Base-by-base conservation (phyloP, 2,329 filamentous ascomycete species). In the Calonectria leucothoes region DNA sequence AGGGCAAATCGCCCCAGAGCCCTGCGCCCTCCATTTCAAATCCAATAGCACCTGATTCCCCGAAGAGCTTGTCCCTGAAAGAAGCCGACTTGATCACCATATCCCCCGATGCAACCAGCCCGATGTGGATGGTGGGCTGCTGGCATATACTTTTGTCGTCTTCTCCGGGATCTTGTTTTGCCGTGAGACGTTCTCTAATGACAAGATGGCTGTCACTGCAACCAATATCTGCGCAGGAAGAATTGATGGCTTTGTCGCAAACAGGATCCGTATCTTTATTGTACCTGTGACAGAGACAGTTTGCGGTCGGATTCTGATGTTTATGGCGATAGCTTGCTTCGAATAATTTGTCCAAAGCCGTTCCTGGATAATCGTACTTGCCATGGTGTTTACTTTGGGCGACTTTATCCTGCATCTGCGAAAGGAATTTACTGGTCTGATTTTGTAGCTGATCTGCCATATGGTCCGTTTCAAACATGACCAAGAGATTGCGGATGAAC, bases 81-180 rank as follows among this genome's bases (percentile, higher is more conserved):
- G 20, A 20, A 15, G 55, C 69, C 5, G 82, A 83, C 59, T 85
- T 86, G 70, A 88, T 84, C 1, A 88, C 84, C 2, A 78, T 80
- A 74, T 70, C 57, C 11, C 67, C 67, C 1, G 67, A 70, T 3
- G 55, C 67, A 31, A 69, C 20, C 14, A 48, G 66, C 0, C 86
- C 86, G 31, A 87, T 77, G 65, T 86, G 83, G 0, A 87, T 68
- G 6, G 37, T 33, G 5, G 76, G 77, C 8, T 67, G 33, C 25
- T 52, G 49, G 23, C 14, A 27, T 15, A 23, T 42, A 10, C 23
- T 79, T 42, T 81, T 79, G 14, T 81, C 69, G 0, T 75, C 65
- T 10, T 82, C 71, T 29, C 74, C 57, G n/a, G 20, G 25, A 14
- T 39, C 11, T 12, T 48, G 42, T 35, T 29, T 70, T 4, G 17